Percentiles rank a stretch among this genome's conserved stretches.
These are phyloP conservation scores for Fusarium setosum DNA, from an alignment of 2,329 filamentous ascomycete species.

Conservation along the genomic window DNA sequence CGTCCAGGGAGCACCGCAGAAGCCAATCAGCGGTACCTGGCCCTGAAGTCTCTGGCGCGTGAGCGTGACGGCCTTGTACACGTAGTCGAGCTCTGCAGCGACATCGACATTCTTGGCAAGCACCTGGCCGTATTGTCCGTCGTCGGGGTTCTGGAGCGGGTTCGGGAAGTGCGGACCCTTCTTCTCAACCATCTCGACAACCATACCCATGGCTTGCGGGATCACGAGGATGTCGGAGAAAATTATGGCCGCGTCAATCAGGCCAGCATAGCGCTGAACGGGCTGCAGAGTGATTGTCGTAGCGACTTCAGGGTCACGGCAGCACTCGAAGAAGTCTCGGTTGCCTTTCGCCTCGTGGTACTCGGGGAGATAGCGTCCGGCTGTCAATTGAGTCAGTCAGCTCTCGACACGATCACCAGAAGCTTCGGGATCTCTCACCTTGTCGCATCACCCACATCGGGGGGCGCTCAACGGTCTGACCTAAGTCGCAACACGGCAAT, in stretches of 20 bases:
- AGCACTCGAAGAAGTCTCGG: slow-evolving; percentile 98
- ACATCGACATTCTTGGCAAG: slow-evolving; percentile 86
- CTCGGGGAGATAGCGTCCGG: slow-evolving; percentile 95
- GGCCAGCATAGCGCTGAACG: slow-evolving; percentile 88
- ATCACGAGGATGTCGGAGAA: slow-evolving; percentile 99
- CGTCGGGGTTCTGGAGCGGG: slow-evolving; percentile 81
- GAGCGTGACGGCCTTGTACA: slow-evolving; percentile 94
- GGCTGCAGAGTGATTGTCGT: slow-evolving; percentile 95
- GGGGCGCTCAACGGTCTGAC: slow-evolving; percentile 89
- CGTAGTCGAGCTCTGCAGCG: slow-evolving; percentile 86
- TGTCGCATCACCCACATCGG: slow-evolving; percentile 99
- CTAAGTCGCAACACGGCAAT: slow-evolving; percentile 56
- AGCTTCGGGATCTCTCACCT: slow-evolving; percentile 65
- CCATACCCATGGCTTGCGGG: slow-evolving; percentile 97
- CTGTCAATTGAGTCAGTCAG: slow-evolving; percentile 57
- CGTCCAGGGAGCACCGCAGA: slow-evolving; percentile 97
- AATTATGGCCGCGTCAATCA: slow-evolving; percentile 97
- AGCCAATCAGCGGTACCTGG: slow-evolving; percentile 92
- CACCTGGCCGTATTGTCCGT: slow-evolving; percentile 84
- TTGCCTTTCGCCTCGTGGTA: slow-evolving; percentile 95
- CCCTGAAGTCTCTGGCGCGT: slow-evolving; percentile 90
- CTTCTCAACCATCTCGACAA: slow-evolving; percentile 98
- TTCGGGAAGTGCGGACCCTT: slow-evolving; percentile 95
- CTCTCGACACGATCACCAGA: slow-evolving; percentile 5
- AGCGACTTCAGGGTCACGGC: slow-evolving; percentile 90